Conservation (phyloP, 345 rosid species). For the Moricandia moricandioides region DNA sequence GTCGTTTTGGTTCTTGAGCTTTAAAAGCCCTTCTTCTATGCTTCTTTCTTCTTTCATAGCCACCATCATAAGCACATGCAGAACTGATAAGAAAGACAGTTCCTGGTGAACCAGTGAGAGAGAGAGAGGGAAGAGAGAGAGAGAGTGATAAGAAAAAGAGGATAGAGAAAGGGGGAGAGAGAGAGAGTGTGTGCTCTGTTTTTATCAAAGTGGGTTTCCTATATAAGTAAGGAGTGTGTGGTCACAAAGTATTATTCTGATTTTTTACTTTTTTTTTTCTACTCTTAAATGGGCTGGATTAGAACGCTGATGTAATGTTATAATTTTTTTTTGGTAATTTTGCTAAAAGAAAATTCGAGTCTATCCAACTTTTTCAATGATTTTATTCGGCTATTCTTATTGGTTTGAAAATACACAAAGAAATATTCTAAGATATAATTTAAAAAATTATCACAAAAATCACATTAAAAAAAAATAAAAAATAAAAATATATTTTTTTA, state of each 20-base stretch:
- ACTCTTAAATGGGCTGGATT: neutral
- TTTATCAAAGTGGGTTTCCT: neutral
- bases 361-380: neutral
- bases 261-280: neutral
- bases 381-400: neutral
- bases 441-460: no score
- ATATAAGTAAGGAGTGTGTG: neutral
- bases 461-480: no score
- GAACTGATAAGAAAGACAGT: neutral
- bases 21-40: conserved; percentile 27
- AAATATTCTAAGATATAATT: no score
- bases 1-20: conserved; percentile 15
- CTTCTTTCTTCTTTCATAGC: conserved; percentile 18
- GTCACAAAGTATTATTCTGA: neutral
- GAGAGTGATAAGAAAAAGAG: neutral
- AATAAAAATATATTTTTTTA: no score
- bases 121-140: neutral
- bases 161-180: neutral
- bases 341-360: neutral
- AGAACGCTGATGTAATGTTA: neutral
- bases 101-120: neutral
- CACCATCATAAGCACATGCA: neutral
- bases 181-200: neutral
- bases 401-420: neutral
- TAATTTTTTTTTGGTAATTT: neutral